Percentiles rank a stretch among this genome's conserved stretches.
These are phyloP conservation scores for Cerioporus squamosus DNA, from an alignment of 1,284 basidiomycete genomes.

Conservation along the genomic window DNA sequence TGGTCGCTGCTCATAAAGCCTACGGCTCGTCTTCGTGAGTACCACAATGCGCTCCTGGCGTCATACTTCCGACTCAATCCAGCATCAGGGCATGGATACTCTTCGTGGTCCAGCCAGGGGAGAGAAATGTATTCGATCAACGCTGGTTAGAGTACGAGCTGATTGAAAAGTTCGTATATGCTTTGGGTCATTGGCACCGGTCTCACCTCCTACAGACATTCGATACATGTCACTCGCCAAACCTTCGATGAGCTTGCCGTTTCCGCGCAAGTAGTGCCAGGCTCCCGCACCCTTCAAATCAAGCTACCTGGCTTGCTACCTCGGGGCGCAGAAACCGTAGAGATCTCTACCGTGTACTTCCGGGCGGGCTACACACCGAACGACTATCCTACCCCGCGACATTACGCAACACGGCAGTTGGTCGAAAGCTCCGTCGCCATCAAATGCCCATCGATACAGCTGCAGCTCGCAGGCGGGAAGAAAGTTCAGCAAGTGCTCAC, in stretches of 20 bases:
- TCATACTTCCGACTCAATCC: not conserved
- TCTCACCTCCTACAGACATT: slow-evolving; percentile 53
- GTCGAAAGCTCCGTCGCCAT: slow-evolving; percentile 86
- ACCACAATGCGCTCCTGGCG: not conserved
- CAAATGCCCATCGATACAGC: slow-evolving; percentile 90
- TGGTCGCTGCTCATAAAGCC: slow-evolving; percentile 80
- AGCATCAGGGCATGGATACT: slow-evolving; percentile 69
- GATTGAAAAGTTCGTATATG: slow-evolving; percentile 62
- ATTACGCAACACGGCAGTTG: slow-evolving; percentile 75
- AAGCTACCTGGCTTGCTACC: slow-evolving; percentile 37
- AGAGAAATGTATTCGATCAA: slow-evolving; percentile 98
- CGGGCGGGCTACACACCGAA: slow-evolving; percentile 78
- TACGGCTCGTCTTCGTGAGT: slow-evolving; percentile 65
- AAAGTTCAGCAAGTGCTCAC: slow-evolving; percentile 94
- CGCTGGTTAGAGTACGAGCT: slow-evolving; percentile 88
- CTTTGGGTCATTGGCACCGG: not conserved
- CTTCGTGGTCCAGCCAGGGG: slow-evolving; percentile 88
- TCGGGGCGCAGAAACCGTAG: slow-evolving; percentile 23
- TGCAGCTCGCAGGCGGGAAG: slow-evolving; percentile 95
- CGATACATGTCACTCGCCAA: slow-evolving; percentile 74
- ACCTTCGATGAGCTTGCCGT: slow-evolving; percentile 78
- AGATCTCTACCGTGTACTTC: slow-evolving; percentile 38
- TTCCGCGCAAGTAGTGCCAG: slow-evolving; percentile 30
- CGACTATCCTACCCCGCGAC: slow-evolving; percentile 69
- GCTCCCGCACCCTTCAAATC: slow-evolving; percentile 29